A percentile compares a stretch with the other conserved stretches of the same genome.
Evolutionary conservation across 1,284 basidiomycete species (phyloP).

Genomic region (Porphyrellus sp.): DNA sequence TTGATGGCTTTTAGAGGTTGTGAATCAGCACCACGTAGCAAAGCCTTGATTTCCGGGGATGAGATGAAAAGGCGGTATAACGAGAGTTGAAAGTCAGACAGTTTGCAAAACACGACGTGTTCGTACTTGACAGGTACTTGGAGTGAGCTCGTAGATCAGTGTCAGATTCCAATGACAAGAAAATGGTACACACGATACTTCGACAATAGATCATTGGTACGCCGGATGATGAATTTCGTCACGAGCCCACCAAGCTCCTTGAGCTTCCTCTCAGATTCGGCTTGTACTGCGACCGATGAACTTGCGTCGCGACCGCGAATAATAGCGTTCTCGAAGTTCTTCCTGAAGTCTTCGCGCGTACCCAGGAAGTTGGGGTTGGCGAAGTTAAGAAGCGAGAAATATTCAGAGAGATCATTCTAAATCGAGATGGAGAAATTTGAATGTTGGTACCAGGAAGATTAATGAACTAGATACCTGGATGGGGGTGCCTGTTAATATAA

Average conservation of each 20-base stretch:
- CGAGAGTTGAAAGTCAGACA: slow-evolving; percentile 85
- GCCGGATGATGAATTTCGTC: slow-evolving; percentile 94
- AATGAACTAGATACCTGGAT: slow-evolving; percentile 62
- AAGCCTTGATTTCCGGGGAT: slow-evolving; percentile 90
- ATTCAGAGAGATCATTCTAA: slow-evolving; percentile 94
- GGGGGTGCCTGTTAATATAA: slow-evolving; percentile 95
- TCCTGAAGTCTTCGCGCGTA: slow-evolving; percentile 88
- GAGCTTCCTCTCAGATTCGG: slow-evolving; percentile 85
- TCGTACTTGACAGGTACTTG: slow-evolving; percentile 98
- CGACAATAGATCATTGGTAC: slow-evolving; percentile 95
- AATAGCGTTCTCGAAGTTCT: slow-evolving; percentile 95
- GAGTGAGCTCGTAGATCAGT: slow-evolving; percentile 11
- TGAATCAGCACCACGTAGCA: slow-evolving; percentile 87
- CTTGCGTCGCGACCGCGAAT: slow-evolving; percentile 91
- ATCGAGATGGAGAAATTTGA: background rate
- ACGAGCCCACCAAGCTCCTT: slow-evolving; percentile 91
- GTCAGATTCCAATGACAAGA: background rate
- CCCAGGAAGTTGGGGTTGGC: slow-evolving; percentile 97
- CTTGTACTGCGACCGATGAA: slow-evolving; percentile 82
- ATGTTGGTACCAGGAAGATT: background rate
- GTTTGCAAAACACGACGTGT: slow-evolving; percentile 95
- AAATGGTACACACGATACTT: slow-evolving; percentile 81
- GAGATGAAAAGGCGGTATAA: slow-evolving; percentile 93
- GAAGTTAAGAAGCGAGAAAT: slow-evolving; percentile 94
- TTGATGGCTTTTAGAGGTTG: slow-evolving; percentile 98